These are phyloP conservation scores for Suillus occidentalis DNA, from an alignment of 768 basidiomycete species.

Conservation along the genomic window DNA sequence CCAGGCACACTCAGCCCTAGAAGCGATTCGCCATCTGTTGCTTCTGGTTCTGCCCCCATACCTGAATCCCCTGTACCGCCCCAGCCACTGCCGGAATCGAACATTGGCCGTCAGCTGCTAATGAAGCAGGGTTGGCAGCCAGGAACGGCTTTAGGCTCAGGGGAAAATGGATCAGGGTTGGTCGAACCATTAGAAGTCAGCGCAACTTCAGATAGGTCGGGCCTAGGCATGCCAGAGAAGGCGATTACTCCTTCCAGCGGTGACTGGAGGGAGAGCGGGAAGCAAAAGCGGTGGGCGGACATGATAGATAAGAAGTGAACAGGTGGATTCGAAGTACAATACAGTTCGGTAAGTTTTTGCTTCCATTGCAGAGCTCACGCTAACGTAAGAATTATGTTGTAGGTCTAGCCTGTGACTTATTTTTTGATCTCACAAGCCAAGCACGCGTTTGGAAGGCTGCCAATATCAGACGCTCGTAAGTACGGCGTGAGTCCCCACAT, in stretches of 20 bases:
- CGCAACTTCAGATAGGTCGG: conserved; percentile 45
- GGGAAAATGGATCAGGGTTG: conserved; percentile 31
- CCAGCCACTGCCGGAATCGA: conserved; percentile 51
- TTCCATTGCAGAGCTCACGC: neutral
- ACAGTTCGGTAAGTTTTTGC: neutral
- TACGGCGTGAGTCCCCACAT: neutral
- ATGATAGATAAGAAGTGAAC: conserved; percentile 2
- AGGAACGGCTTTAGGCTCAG: conserved; percentile 44
- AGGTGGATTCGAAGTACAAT: neutral
- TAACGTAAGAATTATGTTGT: neutral
- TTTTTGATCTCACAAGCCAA: neutral
- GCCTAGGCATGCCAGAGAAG: conserved; percentile 49
- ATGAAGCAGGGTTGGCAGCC: conserved; percentile 79
- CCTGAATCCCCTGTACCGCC: conserved; percentile 40
- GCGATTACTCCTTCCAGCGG: conserved; percentile 16
- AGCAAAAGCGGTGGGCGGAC: conserved; percentile 40
- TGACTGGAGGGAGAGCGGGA: conserved; percentile 43
- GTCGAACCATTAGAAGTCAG: conserved; percentile 59
- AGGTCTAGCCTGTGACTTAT: neutral
- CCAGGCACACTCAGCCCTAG: conserved; percentile 43
- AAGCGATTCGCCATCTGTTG: conserved; percentile 22
- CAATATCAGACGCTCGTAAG: neutral
- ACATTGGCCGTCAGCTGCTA: conserved; percentile 68
- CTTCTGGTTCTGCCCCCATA: conserved; percentile 12
- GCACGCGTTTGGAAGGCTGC: neutral